phyloP scores from a whole-genome alignment of 192 early-diverging fungal species.

The Glomus cerebriforme region DNA sequence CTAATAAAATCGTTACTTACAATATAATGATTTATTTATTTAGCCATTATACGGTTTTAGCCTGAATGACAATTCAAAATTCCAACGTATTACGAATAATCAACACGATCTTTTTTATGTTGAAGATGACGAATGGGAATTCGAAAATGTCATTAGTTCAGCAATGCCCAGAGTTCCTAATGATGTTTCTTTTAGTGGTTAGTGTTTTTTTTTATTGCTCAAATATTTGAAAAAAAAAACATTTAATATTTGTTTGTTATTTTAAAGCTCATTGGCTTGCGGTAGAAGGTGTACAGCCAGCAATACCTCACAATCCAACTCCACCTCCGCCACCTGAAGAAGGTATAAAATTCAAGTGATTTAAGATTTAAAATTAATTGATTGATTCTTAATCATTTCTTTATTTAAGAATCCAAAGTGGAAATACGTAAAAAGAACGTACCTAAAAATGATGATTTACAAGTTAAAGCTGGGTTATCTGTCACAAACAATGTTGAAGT shows the following conservation, averaged over 20 bases:
- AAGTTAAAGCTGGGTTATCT: background rate
- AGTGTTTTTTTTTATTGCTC: background rate
- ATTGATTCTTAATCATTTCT: background rate
- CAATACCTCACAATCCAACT: slow-evolving; percentile 93
- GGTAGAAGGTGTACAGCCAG: slow-evolving; percentile 98
- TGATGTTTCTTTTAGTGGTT: slow-evolving; percentile 81
- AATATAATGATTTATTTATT: background rate
- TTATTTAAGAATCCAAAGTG: slow-evolving; percentile 8
- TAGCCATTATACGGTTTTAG: slow-evolving; percentile 92
- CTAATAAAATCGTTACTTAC: background rate
- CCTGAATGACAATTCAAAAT: slow-evolving; percentile 64
- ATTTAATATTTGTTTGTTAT: background rate
- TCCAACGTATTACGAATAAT: slow-evolving; percentile 63
- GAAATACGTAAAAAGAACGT: background rate
- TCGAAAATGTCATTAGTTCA: slow-evolving; percentile 83
- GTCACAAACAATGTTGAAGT: slow-evolving; percentile 40
- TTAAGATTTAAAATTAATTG: background rate
- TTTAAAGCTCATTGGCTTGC: slow-evolving; percentile 91
- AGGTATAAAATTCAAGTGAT: slow-evolving; percentile 40
- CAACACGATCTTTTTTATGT: slow-evolving; percentile 80
- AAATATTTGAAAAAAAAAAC: background rate
- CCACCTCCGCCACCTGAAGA: slow-evolving; percentile 58
- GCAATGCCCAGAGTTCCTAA: slow-evolving; percentile 90
- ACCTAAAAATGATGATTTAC: background rate
- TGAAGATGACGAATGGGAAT: slow-evolving; percentile 92